Conservation (phyloP, 2,329 filamentous ascomycete genomes). For the Cytospora leucostoma region DNA sequence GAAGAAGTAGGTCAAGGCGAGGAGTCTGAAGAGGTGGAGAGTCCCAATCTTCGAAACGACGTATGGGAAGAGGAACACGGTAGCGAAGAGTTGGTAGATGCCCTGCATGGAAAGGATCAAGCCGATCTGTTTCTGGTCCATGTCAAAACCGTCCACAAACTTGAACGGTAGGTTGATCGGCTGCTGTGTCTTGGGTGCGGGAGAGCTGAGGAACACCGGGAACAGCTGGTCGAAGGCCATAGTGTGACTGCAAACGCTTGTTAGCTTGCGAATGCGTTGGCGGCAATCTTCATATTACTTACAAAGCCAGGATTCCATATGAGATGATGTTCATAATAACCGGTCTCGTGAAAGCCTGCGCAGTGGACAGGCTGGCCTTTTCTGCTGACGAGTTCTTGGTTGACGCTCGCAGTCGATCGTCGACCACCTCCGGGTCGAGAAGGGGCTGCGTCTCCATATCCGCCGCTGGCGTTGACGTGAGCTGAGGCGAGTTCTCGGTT, state of each 20-base stretch:
- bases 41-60: constrained; percentile 75
- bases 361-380: constrained; percentile 26
- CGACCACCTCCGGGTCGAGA: constrained; percentile 22
- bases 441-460: constrained; percentile 29
- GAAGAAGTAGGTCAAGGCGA: constrained; percentile 80
- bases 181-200: constrained; percentile 49
- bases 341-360: constrained; percentile 74
- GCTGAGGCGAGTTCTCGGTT: constrained; percentile 55
- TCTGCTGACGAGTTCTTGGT: constrained; percentile 37
- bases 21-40: constrained; percentile 77
- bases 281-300: constrained; percentile 47
- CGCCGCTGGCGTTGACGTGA: constrained; percentile 40
- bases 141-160: constrained; percentile 83
- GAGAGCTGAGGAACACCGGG: constrained; percentile 84
- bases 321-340: constrained; percentile 86
- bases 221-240: constrained; percentile 95
- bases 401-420: constrained; percentile 17
- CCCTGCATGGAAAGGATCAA: constrained; percentile 88
- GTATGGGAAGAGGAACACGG: constrained; percentile 80
- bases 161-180: constrained; percentile 73
- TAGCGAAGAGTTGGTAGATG: constrained; percentile 83
- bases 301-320: constrained; percentile 94
- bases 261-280: constrained; percentile 29
- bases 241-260: constrained; percentile 69
- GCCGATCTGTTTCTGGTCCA: constrained; percentile 82